Base-by-base conservation (phyloP, 2,329 filamentous ascomycete genomes). In the Aureobasidium mangrovei region DNA sequence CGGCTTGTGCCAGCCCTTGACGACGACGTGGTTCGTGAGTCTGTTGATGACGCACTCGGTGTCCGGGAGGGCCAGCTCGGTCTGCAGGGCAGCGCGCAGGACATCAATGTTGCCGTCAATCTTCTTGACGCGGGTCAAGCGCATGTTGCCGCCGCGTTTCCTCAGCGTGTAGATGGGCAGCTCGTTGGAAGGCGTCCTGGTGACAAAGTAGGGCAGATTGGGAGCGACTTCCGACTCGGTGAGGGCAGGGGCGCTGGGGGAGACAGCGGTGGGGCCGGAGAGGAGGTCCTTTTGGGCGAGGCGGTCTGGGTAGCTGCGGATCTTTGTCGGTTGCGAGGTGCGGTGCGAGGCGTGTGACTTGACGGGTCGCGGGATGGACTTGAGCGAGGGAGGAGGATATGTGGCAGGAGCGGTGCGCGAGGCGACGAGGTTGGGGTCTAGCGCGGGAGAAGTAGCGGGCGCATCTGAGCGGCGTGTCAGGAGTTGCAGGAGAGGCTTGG, bases 141-240 rank as follows among this genome's bases (percentile, higher is more conserved):
- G 81, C 65, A 83, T 77, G 60, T 87, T 93, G 10, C 88, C 88
- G 51, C 89, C 89, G 9, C 82, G 77, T 73, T 88, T 91, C 60
- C 72, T 74, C 60, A 82, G 76, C 12, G 83, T 75, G 72, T 97
- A 98, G 42, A 97, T 79, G 27, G 88, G 83, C 2, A 93, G 74
- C 60, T 88, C 82, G 45, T 82, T 80, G 36, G 80, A 84, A 1
- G 76, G 72, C 3, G 88, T 91, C 58, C 89, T 84, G 49, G 76
- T 75, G 60, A 97, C 78, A 63, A 83, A 78, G 74, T 90, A 95
- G 8, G 81, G 78, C 31, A 81, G 68, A 46, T 74, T 77, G 46
- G 68, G 71, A 54, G 70, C 70, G 57, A 64, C 64, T 58, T 67
- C 58, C n/a, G 59, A 55, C n/a, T 61, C 59, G 24, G 63, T 57